Percentiles rank a stretch among this genome's conserved stretches.
Conservation (phyloP, 2,329 filamentous ascomycete species). For the Lasiodiplodia sp. region DNA sequence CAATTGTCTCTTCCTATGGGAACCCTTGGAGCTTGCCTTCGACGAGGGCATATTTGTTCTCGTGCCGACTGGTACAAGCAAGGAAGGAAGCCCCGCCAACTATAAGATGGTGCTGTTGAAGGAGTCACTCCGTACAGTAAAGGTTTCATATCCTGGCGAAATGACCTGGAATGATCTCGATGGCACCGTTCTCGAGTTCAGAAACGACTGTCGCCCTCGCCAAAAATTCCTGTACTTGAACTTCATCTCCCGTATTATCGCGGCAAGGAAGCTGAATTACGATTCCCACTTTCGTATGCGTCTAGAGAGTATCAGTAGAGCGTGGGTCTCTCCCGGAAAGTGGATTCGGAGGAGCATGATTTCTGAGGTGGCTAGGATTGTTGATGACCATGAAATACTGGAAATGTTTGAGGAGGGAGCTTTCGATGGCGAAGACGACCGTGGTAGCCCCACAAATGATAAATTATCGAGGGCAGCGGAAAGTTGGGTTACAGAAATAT, state of each 20-base stretch:
- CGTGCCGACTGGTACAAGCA: background rate
- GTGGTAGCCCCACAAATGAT: background rate
- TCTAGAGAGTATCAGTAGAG: background rate
- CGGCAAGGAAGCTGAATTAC: background rate
- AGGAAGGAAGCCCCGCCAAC: background rate
- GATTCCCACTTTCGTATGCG: too few relatives aligned
- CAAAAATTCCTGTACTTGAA: background rate
- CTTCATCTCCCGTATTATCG: background rate
- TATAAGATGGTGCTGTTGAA: background rate
- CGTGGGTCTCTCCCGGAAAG: conserved; percentile 3
- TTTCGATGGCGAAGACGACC: background rate
- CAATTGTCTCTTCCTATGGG: background rate
- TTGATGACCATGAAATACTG: background rate
- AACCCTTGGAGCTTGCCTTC: background rate
- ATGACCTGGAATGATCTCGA: background rate
- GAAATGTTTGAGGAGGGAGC: background rate
- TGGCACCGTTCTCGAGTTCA: conserved; percentile 1
- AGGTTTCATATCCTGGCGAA: rapidly evolving
- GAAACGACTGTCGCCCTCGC: background rate
- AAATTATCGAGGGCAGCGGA: background rate
- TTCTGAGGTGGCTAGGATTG: background rate
- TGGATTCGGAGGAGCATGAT: conserved; percentile 11
- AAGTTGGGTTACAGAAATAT: background rate
- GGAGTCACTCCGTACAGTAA: background rate
- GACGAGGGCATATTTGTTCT: background rate